A percentile compares a stretch with the other conserved stretches of the same genome.
These are phyloP conservation scores for Pseudophaeomoniella oleicola DNA, from an alignment of 2,329 filamentous ascomycete species.

Conservation along the genomic window DNA sequence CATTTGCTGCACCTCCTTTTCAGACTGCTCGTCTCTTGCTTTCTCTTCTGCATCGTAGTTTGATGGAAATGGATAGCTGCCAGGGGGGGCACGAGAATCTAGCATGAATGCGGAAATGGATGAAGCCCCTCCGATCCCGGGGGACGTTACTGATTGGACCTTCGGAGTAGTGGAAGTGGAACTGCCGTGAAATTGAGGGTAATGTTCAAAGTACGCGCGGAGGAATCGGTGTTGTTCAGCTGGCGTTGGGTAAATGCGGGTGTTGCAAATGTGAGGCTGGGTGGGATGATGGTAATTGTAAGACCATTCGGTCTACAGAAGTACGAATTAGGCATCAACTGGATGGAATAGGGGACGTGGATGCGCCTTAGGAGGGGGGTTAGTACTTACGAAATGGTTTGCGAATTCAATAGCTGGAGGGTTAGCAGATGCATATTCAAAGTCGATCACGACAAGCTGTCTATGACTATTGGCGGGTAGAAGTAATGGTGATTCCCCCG, in stretches of 20 bases:
- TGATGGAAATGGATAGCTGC: conserved; percentile 9
- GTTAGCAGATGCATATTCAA: conserved; percentile 91
- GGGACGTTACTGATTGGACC: conserved; percentile 8
- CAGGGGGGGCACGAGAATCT: conserved; percentile 33
- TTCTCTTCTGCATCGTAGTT: conserved; percentile 34
- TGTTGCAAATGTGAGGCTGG: conserved; percentile 60
- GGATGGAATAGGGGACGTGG: background rate
- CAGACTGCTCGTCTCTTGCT: conserved; percentile 46
- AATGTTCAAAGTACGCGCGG: conserved; percentile 72
- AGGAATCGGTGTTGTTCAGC: conserved; percentile 80
- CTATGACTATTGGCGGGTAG: conserved; percentile 89
- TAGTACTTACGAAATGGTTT: conserved; percentile 59
- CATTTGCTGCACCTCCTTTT: conserved; percentile 54
- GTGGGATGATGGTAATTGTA: conserved; percentile 88
- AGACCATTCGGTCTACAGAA: conserved; percentile 72
- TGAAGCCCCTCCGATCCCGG: conserved; percentile 15
- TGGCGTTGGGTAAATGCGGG: conserved; percentile 53
- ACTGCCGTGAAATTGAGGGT: conserved; percentile 46
- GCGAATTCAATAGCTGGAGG: conserved; percentile 78
- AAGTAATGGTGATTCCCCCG: conserved; percentile 65
- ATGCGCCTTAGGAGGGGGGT: conserved; percentile 31
- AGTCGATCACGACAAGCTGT: conserved; percentile 92
- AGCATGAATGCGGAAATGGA: conserved; percentile 55
- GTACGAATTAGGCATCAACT: conserved; percentile 19
- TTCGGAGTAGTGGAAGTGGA: conserved; percentile 29